phyloP scores from a whole-genome alignment of 495 filamentous ascomycete genomes.

The Amniculicola lignicola region DNA sequence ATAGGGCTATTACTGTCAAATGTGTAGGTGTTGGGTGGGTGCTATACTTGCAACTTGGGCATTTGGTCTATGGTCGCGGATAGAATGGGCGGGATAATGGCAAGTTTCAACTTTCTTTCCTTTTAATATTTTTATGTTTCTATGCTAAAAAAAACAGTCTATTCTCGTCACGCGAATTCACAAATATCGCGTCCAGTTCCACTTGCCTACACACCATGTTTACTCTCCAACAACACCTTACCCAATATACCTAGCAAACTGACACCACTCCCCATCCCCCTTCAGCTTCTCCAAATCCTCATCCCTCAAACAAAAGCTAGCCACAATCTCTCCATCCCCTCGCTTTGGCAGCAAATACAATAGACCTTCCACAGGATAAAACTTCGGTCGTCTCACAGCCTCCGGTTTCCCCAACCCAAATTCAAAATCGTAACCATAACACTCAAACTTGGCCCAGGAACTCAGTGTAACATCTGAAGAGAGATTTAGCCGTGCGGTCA shows the following conservation, averaged over 20 bases:
- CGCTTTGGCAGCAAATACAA: constrained; percentile 49
- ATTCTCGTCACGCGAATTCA: too few species aligned
- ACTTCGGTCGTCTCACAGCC: constrained; percentile 49
- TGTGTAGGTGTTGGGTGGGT: too few species aligned
- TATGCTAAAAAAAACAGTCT: too few species aligned
- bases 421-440: constrained; percentile 47
- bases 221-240: too few species aligned
- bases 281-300: constrained; percentile 46
- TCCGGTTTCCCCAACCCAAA: constrained; percentile 50
- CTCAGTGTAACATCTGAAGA: constrained; percentile 50
- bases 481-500: constrained; percentile 38
- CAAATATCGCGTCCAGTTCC: too few species aligned
- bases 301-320: constrained; percentile 47
- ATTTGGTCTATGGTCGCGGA: too few species aligned
- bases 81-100: too few species aligned
- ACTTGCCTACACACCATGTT: too few species aligned
- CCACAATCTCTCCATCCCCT: constrained; percentile 43
- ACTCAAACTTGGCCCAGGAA: constrained; percentile 52
- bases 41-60: too few species aligned
- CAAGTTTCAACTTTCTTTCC: too few species aligned
- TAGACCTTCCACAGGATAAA: constrained; percentile 48
- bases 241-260: constrained; percentile 28
- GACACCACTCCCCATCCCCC: constrained; percentile 42
- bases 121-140: too few species aligned
- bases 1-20: too few species aligned